Evolutionary conservation across 257 asterid species (phyloP).

Genomic region (Anisodus tanguticus): DNA sequence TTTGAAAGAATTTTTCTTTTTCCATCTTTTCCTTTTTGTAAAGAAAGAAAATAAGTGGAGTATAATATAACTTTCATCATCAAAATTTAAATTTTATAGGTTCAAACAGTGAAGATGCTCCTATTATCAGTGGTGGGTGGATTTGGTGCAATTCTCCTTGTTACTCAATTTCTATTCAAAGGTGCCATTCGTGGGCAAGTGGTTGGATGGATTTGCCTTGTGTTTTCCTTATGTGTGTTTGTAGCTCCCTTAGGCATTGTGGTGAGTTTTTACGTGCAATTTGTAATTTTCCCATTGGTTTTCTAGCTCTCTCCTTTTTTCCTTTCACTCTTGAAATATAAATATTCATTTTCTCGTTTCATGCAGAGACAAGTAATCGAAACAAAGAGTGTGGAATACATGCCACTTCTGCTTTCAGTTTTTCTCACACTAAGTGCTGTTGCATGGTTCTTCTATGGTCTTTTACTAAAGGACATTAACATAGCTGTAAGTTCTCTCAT

Average conservation of each 20-base stretch:
- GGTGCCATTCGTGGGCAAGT: conserved; percentile 42
- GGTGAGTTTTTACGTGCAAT: conserved; percentile 25
- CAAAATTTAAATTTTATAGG: conserved; percentile 27
- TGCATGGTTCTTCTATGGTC: conserved; percentile 60
- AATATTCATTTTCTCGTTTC: too few species aligned
- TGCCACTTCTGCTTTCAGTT: conserved; percentile 54
- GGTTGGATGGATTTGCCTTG: conserved; percentile 72
- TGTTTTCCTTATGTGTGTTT: conserved; percentile 68
- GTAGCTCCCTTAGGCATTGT: conserved; percentile 69
- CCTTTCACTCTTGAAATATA: too few species aligned
- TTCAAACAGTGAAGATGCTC: conserved; percentile 52
- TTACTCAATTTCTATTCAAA: conserved; percentile 48
- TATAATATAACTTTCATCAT: too few species aligned
- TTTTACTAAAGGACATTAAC: conserved; percentile 52
- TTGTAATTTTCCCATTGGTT: too few species aligned
- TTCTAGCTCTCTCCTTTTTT: too few species aligned
- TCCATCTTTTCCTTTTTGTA: neutral
- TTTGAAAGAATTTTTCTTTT: neutral
- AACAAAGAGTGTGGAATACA: conserved; percentile 56
- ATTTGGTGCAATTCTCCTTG: conserved; percentile 48
- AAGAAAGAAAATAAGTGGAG: neutral
- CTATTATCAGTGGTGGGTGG: conserved; percentile 48
- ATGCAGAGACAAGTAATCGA: conserved; percentile 57
- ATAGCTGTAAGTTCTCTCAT: conserved; percentile 46
- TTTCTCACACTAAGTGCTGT: conserved; percentile 60